Evolutionary conservation across 2,329 filamentous ascomycete genomes (phyloP).

Genomic region (Xylariales sp.): DNA sequence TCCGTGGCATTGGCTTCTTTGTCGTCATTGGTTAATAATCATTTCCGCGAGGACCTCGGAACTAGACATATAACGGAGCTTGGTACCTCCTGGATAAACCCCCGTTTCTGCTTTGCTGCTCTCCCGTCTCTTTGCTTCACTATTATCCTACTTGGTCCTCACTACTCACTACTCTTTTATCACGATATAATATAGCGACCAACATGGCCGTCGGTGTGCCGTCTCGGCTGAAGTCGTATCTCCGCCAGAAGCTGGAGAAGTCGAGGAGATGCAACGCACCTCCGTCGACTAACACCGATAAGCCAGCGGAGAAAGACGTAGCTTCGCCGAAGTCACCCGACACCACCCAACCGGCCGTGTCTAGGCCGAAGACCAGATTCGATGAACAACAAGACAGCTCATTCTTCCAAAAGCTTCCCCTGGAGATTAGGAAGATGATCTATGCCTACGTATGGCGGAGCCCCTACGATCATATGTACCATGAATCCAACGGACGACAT

Average conservation of each 20-base stretch:
- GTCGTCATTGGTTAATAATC: neutral
- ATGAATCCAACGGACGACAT: slow-evolving; percentile 44
- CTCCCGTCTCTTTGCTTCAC: neutral
- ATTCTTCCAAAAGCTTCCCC: slow-evolving; percentile 50
- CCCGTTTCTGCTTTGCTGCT: neutral
- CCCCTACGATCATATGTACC: slow-evolving; percentile 45
- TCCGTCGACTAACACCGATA: slow-evolving; percentile 23
- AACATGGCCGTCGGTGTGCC: slow-evolving; percentile 43
- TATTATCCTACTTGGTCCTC: neutral
- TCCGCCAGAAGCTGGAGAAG: slow-evolving; percentile 41
- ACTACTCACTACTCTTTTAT: neutral
- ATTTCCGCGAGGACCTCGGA: neutral
- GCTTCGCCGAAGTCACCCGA: slow-evolving; percentile 1
- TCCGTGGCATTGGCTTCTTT: slow-evolving; percentile 9
- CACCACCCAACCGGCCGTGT: neutral
- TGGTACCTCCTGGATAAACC: neutral
- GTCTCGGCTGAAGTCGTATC: slow-evolving; percentile 43
- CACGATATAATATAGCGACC: neutral
- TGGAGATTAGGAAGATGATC: slow-evolving; percentile 51
- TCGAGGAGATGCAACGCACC: slow-evolving; percentile 37
- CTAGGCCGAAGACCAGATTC: slow-evolving; percentile 12
- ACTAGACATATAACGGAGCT: slow-evolving; percentile 19
- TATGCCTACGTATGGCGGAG: slow-evolving; percentile 46
- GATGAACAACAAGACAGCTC: slow-evolving; percentile 43
- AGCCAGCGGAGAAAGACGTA: slow-evolving; percentile 19